These are phyloP conservation scores for Sparassis latifolia DNA, from an alignment of 1,284 basidiomycete species.

Conservation along the genomic window DNA sequence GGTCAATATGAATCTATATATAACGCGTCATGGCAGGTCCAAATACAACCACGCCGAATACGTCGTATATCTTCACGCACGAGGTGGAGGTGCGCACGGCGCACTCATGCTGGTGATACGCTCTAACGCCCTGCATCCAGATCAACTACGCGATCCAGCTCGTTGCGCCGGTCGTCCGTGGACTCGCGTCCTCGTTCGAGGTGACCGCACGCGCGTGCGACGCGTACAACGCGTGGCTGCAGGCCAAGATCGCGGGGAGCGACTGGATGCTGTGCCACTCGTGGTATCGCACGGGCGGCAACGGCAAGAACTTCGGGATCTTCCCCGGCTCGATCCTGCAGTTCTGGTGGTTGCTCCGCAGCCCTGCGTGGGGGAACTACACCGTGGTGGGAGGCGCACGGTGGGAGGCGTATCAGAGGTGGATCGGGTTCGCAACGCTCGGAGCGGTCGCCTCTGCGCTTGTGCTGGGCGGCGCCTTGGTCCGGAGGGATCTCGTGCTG, in stretches of 20 bases:
- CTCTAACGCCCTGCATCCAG: constrained; percentile 19
- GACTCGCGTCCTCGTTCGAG: constrained; percentile 39
- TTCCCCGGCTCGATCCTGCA: constrained; percentile 42
- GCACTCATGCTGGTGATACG: constrained; percentile 5
- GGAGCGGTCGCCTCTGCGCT: too few species aligned
- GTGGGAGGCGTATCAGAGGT: not conserved
- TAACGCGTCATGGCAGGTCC: constrained; percentile 27
- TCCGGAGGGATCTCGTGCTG: too few species aligned
- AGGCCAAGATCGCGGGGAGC: constrained; percentile 37
- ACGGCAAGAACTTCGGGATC: constrained; percentile 35
- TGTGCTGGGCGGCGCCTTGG: too few species aligned
- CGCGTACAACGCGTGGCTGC: constrained; percentile 42
- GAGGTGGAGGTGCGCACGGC: too few species aligned
- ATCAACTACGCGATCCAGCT: constrained; percentile 38
- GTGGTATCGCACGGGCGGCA: constrained; percentile 35
- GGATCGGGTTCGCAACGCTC: too few species aligned
- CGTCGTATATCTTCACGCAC: constrained; percentile 39
- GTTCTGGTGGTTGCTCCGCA: constrained; percentile 39
- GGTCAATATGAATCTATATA: constrained; percentile 21
- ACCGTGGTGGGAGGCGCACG: not conserved
- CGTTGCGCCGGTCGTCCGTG: constrained; percentile 40
- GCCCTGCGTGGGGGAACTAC: not conserved
- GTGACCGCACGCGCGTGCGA: constrained; percentile 35
- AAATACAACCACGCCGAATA: constrained; percentile 46
- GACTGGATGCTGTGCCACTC: constrained; percentile 31